These are phyloP conservation scores for Gamsiella multidivaricata DNA, from an alignment of 192 early-diverging fungal genomes.

Conservation along the genomic window DNA sequence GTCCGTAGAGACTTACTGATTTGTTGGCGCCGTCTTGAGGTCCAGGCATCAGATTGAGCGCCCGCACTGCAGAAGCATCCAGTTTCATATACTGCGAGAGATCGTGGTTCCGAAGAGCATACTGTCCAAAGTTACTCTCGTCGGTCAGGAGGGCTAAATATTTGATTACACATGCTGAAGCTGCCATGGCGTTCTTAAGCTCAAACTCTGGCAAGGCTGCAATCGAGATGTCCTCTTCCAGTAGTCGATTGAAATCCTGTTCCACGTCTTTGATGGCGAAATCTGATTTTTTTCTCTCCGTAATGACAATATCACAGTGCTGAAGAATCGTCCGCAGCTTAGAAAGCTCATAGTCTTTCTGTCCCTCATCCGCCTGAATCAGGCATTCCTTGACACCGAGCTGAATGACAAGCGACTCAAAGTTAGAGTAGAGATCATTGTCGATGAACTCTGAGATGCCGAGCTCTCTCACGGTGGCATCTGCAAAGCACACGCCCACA, in stretches of 20 bases:
- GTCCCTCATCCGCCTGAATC: conserved; percentile 64
- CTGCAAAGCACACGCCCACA: conserved; percentile 91
- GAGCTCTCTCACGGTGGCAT: conserved; percentile 82
- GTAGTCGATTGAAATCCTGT: conserved; percentile 86
- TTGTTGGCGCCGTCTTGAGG: conserved; percentile 70
- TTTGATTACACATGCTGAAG: conserved; percentile 76
- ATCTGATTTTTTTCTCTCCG: conserved; percentile 70
- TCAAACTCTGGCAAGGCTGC: conserved; percentile 78
- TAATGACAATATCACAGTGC: conserved; percentile 82
- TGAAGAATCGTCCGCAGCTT: conserved; percentile 79
- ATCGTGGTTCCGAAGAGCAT: conserved; percentile 75
- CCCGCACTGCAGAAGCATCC: conserved; percentile 89
- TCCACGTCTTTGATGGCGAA: conserved; percentile 83
- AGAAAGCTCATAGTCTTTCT: conserved; percentile 72
- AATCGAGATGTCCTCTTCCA: conserved; percentile 74
- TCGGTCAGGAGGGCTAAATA: conserved; percentile 79
- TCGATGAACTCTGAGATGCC: conserved; percentile 93
- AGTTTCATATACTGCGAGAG: conserved; percentile 92
- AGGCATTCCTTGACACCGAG: conserved; percentile 94
- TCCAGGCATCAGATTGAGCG: conserved; percentile 87
- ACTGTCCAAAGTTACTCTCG: conserved; percentile 84
- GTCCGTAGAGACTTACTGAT: conserved; percentile 72
- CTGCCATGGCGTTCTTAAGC: conserved; percentile 74
- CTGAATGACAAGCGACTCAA: conserved; percentile 95
- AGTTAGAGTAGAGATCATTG: conserved; percentile 91